These are phyloP conservation scores for Lithohypha guttulata DNA, from an alignment of 2,329 filamentous ascomycete species.

Conservation along the genomic window DNA sequence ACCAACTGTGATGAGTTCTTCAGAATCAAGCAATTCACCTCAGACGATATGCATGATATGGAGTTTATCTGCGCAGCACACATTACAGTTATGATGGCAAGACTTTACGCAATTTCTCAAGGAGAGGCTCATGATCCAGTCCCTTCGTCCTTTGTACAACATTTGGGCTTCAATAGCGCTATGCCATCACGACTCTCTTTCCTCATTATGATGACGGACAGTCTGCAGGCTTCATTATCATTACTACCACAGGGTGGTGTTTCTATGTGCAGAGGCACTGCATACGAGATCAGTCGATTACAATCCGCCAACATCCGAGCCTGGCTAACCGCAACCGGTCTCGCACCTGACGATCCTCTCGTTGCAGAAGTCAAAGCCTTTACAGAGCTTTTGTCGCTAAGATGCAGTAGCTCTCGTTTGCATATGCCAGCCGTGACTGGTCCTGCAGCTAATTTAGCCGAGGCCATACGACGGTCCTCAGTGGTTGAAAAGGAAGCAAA, in stretches of 20 bases:
- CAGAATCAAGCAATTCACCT: not conserved
- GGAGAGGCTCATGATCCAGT: constrained; percentile 3
- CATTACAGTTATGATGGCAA: constrained; percentile 7
- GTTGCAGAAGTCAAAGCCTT: constrained; percentile 10
- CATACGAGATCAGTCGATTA: not conserved
- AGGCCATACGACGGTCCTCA: not conserved
- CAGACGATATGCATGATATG: not conserved
- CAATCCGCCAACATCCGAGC: not conserved
- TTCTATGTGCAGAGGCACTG: not conserved
- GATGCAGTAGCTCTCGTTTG: not conserved
- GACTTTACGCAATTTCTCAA: not conserved
- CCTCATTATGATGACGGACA: not conserved
- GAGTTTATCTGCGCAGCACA: constrained; percentile 10
- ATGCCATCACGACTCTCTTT: not conserved
- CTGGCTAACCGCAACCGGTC: not conserved
- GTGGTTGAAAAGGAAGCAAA: not conserved
- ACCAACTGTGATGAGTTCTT: constrained; percentile 8
- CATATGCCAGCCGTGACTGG: not conserved
- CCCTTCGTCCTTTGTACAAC: not conserved
- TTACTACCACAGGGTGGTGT: not conserved
- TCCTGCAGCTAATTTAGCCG: constrained; percentile 1
- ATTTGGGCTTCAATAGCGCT: not conserved
- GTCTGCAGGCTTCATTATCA: not conserved
- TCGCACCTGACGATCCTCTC: constrained; percentile 1
- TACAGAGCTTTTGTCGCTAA: constrained; percentile 4